These are phyloP conservation scores for Colletotrichum sp. DNA, from an alignment of 2,329 filamentous ascomycete genomes.

Conservation along the genomic window DNA sequence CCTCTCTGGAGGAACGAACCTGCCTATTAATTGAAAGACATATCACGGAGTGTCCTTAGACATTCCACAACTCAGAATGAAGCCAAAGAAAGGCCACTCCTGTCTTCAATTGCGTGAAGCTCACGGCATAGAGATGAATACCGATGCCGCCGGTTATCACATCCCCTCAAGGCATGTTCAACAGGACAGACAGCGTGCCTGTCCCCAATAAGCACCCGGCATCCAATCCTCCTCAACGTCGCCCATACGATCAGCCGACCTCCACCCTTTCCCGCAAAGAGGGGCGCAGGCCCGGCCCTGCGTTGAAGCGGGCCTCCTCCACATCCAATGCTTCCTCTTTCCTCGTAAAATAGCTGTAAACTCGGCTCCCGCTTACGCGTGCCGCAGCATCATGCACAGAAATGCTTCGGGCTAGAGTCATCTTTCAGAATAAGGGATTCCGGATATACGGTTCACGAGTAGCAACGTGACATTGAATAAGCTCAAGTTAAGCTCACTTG, in stretches of 20 bases:
- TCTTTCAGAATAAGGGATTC: too few relatives aligned
- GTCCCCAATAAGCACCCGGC: background rate
- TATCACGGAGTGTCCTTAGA: background rate
- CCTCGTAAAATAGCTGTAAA: background rate
- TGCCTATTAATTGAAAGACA: background rate
- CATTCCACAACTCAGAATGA: background rate
- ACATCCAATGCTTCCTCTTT: background rate
- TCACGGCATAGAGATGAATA: background rate
- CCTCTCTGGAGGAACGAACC: background rate
- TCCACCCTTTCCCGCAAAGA: background rate
- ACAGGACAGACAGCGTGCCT: background rate
- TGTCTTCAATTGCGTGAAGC: background rate
- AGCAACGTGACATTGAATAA: background rate
- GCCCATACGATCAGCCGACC: background rate
- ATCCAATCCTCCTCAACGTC: background rate
- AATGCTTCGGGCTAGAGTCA: background rate
- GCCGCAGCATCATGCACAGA: background rate
- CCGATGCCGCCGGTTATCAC: background rate
- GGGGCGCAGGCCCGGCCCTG: background rate
- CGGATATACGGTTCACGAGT: background rate
- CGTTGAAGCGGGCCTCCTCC: background rate
- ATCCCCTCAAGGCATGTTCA: background rate
- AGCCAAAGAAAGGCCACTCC: background rate
- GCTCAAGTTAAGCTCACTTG: background rate
- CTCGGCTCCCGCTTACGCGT: background rate